Percentiles rank a stretch among this genome's conserved stretches.
Evolutionary conservation across 352 stramenopile genomes (phyloP).

Genomic region (Globisporangium takayamanum): DNA sequence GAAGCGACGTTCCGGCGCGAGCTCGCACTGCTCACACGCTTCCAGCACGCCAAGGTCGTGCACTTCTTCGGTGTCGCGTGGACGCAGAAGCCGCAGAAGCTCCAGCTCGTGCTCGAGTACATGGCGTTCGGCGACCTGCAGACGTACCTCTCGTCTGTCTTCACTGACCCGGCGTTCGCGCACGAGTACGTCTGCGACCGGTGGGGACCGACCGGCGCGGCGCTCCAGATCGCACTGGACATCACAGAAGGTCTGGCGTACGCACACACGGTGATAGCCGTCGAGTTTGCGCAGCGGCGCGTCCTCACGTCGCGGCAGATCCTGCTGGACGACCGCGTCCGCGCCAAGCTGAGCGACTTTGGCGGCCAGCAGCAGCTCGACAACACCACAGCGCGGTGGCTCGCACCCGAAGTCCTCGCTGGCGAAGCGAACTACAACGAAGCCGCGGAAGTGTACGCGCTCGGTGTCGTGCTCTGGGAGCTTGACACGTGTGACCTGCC

Average conservation of each 20-base stretch:
- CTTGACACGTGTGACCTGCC: constrained; percentile 14
- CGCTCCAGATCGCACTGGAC: constrained; percentile 18
- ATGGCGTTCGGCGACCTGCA: constrained; percentile 25
- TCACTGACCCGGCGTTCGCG: background rate
- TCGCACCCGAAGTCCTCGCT: constrained; percentile 20
- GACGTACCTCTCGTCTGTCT: constrained; percentile 14
- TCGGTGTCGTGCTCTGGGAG: constrained; percentile 24
- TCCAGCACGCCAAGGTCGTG: constrained; percentile 21
- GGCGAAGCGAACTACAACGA: constrained; percentile 18
- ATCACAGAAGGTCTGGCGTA: constrained; percentile 21
- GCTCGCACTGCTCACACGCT: constrained; percentile 12
- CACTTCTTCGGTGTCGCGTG: constrained; percentile 18
- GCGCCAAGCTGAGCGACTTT: constrained; percentile 26
- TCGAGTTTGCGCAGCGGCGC: constrained; percentile 8
- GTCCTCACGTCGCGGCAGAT: constrained; percentile 26
- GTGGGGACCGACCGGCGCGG: background rate
- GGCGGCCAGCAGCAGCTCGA: constrained; percentile 8
- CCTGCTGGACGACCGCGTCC: constrained; percentile 13
- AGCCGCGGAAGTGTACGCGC: constrained; percentile 22
- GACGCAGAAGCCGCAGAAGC: constrained; percentile 6
- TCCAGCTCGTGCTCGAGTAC: constrained; percentile 21
- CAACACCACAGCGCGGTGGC: constrained; percentile 9
- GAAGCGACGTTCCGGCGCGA: constrained; percentile 16
- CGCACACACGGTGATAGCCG: constrained; percentile 15
- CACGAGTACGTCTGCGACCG: background rate